phyloP scores from a whole-genome alignment of 2,329 filamentous ascomycete species.

The Lasiodiplodia gonubiensis region DNA sequence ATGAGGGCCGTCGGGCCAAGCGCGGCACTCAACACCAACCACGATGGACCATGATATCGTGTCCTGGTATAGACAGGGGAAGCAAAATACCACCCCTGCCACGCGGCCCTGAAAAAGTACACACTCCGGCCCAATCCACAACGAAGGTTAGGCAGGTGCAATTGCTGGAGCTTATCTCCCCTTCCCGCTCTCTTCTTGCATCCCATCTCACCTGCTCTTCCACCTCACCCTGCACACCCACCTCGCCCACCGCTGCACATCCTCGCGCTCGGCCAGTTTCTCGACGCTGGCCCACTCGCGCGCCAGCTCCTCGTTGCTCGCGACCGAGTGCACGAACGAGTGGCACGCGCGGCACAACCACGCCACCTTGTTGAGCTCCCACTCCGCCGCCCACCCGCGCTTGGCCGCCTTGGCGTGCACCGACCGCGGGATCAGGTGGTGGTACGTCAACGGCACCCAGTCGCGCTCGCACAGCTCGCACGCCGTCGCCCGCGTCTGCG shows the following conservation, averaged over 20 bases:
- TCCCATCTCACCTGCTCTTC: constrained; percentile 50
- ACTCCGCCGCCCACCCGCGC: constrained; percentile 77
- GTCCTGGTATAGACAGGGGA: not conserved
- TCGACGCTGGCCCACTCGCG: constrained; percentile 76
- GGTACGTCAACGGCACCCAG: constrained; percentile 80
- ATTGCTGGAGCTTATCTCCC: not conserved
- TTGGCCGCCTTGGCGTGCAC: constrained; percentile 78
- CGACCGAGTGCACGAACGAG: constrained; percentile 78
- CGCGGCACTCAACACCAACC: not conserved
- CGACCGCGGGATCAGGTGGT: constrained; percentile 81
- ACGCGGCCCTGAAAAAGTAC: not conserved
- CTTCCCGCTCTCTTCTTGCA: not conserved
- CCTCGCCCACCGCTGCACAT: constrained; percentile 71
- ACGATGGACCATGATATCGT: not conserved
- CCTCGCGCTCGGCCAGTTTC: constrained; percentile 69
- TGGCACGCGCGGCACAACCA: constrained; percentile 89
- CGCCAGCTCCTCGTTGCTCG: constrained; percentile 78
- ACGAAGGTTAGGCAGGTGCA: not conserved
- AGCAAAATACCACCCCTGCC: too few relatives aligned
- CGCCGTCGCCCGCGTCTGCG: constrained; percentile 58
- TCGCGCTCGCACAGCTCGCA: constrained; percentile 80
- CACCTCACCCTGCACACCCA: constrained; percentile 78
- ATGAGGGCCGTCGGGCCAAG: not conserved
- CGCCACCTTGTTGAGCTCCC: constrained; percentile 78
- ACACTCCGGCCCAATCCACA: not conserved